Evolutionary conservation across 768 basidiomycete species (phyloP).

Genomic region (Lyophyllum semitale): DNA sequence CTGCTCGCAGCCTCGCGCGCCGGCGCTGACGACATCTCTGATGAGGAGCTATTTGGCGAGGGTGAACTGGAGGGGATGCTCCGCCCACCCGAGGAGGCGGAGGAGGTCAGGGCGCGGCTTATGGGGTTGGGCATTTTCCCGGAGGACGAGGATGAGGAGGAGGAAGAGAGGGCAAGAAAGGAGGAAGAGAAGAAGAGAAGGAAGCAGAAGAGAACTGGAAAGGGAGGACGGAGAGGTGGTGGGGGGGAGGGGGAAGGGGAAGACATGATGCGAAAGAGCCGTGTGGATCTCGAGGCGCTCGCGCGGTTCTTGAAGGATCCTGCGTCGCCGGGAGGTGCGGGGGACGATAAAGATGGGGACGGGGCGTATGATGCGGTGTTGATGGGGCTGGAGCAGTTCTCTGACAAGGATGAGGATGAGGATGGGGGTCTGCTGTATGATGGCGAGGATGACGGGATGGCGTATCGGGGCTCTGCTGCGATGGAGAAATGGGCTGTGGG

Average conservation of each 20-base stretch:
- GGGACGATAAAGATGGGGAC: conserved; percentile 9
- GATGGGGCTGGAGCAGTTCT: conserved; percentile 16
- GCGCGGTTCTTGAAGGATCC: conserved; percentile 46
- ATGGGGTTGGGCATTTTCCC: conserved; percentile 34
- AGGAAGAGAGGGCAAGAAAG: conserved; percentile 6
- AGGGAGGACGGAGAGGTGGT: neutral
- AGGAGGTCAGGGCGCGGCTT: conserved; percentile 41
- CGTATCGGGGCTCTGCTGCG: neutral
- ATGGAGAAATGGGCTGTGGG: neutral
- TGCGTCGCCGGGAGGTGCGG: conserved; percentile 26
- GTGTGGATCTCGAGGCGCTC: conserved; percentile 61
- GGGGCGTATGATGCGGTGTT: conserved; percentile 7
- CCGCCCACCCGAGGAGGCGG: conserved; percentile 53
- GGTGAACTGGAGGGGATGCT: conserved; percentile 69
- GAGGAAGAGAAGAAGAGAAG: conserved; percentile 9
- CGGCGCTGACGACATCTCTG: conserved; percentile 48
- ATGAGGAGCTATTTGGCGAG: conserved; percentile 72
- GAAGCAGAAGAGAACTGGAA: conserved; percentile 5
- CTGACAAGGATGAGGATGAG: conserved; percentile 15
- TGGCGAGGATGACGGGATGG: conserved; percentile 17
- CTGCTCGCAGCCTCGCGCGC: conserved; percentile 60
- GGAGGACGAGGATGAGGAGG: conserved; percentile 21
- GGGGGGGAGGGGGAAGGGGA: conserved; percentile 17
- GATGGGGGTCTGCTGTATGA: neutral
- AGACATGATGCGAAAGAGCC: conserved; percentile 27